Evolutionary conservation across 352 stramenopile species (phyloP), one percentile per base, ranked within the genome.

Genomic region (Thalassiosira livingstoniorum): DNA sequence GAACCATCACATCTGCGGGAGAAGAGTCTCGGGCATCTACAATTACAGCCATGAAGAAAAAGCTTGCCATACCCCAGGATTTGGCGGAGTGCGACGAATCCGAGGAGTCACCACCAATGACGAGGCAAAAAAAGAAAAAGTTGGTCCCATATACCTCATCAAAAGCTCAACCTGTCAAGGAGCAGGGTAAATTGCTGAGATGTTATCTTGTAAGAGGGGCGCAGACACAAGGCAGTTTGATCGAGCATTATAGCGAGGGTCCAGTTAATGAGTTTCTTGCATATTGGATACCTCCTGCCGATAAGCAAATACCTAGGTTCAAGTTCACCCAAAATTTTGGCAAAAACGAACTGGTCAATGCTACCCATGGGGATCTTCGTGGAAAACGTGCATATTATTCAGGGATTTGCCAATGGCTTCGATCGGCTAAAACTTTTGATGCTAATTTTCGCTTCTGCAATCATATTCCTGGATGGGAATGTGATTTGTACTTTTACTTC

Each of bases 261-360:
- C 11, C 1, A 18, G 57, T 31, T 0, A 21, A 70, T 3, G n/a
- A 67, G 29, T 72, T 42, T 39, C 58, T 83, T 2, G 75, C 75
- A 0, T 68, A 55, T 53, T 83, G 65, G 58, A 58, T 45, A 21
- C 35, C 54, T 13, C 75, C 75, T 3, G 3, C 39, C 2, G 43
- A 57, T 21, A 74, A 66, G 43, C 51, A 43, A 54, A 54, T 83
- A 13, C 75, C 75, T 2, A 67, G 73, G 27, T 77, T 77, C 66
- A 83, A 83, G 67, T 83, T 76, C 37, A 74, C 57, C 21, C 75
- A 67, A 66, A 78, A 77, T 63, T 73, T 32, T 21, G 67, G 67
- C 15, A 74, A 73, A 45, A 60, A n/a, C 21, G 57, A 60, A 42
- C n/a, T 77, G 1, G 25, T 67, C 34, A 83, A 83, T 62, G 39